Evolutionary conservation across 768 basidiomycete genomes (phyloP).

Genomic region (Pluteus cervinus): DNA sequence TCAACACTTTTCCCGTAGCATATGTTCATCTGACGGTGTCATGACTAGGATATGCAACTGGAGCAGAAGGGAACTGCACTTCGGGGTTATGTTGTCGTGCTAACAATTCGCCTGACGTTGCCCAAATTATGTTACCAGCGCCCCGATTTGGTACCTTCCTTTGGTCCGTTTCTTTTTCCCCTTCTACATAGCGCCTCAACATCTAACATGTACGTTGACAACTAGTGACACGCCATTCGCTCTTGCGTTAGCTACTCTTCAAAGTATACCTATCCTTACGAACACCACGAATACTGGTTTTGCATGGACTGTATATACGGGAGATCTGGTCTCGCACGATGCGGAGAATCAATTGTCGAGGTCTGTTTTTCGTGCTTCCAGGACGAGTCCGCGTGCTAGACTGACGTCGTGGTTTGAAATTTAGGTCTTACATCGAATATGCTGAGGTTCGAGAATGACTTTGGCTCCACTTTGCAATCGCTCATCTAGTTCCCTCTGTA

Average conservation of each 20-base stretch:
- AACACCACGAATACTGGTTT: conserved; percentile 58
- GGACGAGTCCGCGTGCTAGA: conserved; percentile 1
- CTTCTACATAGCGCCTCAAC: too few species aligned
- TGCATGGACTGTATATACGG: conserved; percentile 62
- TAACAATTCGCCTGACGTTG: conserved; percentile 49
- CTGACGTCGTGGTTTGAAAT: neutral
- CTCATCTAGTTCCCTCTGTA: conserved; percentile 15
- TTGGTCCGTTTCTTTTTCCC: too few species aligned
- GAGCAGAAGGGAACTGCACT: too few species aligned
- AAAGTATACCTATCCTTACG: conserved; percentile 63
- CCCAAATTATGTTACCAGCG: conserved; percentile 47
- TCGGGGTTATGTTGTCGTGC: conserved; percentile 58
- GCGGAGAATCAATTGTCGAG: conserved; percentile 55
- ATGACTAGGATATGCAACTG: too few species aligned
- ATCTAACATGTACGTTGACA: too few species aligned
- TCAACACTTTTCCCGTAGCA: conserved; percentile 13
- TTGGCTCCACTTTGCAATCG: conserved; percentile 4
- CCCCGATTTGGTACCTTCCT: conserved; percentile 61
- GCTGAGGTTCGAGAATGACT: conserved; percentile 60
- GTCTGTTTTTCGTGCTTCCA: conserved; percentile 22
- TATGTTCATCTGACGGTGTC: too few species aligned
- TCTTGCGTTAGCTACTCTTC: conserved; percentile 50
- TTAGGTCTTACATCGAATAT: conserved; percentile 54
- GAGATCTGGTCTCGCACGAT: conserved; percentile 73
- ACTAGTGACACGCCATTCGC: conserved; percentile 65